These are phyloP conservation scores for Nakazawaea ambrosiae DNA, from an alignment of 805 yeast species.

Conservation along the genomic window DNA sequence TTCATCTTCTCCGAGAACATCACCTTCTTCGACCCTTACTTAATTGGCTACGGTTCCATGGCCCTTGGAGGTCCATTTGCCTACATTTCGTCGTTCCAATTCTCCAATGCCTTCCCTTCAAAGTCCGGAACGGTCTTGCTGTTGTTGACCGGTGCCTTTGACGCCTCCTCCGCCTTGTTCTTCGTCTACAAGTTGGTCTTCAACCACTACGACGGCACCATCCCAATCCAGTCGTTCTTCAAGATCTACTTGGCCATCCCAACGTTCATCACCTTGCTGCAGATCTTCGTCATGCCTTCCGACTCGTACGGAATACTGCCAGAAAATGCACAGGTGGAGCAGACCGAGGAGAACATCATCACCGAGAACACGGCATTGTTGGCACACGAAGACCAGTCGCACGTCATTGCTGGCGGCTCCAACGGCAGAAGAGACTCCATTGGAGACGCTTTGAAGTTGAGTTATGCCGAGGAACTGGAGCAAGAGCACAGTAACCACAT, in stretches of 20 bases:
- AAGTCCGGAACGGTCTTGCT: conserved; percentile 47
- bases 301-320: conserved; percentile 42
- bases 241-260: conserved; percentile 43
- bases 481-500: conserved; percentile 24
- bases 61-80: conserved; percentile 56
- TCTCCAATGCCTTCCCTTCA: conserved; percentile 49
- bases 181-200: conserved; percentile 38
- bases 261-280: conserved; percentile 37
- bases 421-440: conserved; percentile 39
- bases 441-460: conserved; percentile 50
- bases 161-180: conserved; percentile 50
- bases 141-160: conserved; percentile 51
- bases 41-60: conserved; percentile 43
- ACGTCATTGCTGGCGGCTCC: conserved; percentile 12
- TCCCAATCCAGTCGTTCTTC: conserved; percentile 37
- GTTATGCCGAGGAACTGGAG: conserved; percentile 45
- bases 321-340: conserved; percentile 11
- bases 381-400: conserved; percentile 20
- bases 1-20: conserved; percentile 33
- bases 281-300: conserved; percentile 39
- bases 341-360: conserved; percentile 5
- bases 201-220: conserved; percentile 22
- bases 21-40: conserved; percentile 38
- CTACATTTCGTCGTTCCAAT: conserved; percentile 48
- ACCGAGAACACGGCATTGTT: conserved; percentile 14